Percentiles rank a stretch among this genome's conserved stretches.
Evolutionary conservation across 495 filamentous ascomycete species (phyloP).

Genomic region (Penicillium cataractarum): DNA sequence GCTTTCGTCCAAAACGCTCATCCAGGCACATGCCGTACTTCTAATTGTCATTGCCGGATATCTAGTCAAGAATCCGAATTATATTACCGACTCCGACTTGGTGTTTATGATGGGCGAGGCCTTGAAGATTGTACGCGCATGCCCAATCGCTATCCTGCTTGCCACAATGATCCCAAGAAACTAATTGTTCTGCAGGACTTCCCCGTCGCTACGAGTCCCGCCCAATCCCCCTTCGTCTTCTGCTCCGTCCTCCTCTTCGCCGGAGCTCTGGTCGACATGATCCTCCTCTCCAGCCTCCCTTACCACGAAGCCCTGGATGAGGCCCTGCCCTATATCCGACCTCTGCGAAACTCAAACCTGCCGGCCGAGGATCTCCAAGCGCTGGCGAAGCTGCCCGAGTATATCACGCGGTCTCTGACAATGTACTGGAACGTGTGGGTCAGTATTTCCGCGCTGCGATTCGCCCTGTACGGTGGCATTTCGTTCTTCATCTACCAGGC

Average conservation of each 20-base stretch:
- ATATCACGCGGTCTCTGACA: conserved; percentile 35
- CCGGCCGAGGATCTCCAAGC: conserved; percentile 34
- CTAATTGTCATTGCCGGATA: conserved; percentile 81
- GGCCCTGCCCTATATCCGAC: conserved; percentile 35
- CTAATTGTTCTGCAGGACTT: conserved; percentile 35
- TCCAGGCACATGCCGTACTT: conserved; percentile 79
- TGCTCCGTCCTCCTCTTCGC: conserved; percentile 69
- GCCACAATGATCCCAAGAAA: conserved; percentile 33
- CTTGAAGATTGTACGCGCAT: conserved; percentile 67
- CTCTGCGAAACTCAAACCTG: conserved; percentile 31
- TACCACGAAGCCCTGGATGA: conserved; percentile 46
- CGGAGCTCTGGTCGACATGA: conserved; percentile 72
- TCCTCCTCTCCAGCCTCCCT: conserved; percentile 61
- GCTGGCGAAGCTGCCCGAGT: conserved; percentile 44
- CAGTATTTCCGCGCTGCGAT: conserved; percentile 67
- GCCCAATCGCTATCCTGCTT: no score
- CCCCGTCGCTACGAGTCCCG: conserved; percentile 62
- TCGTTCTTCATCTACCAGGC: conserved; percentile 71
- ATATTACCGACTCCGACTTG: conserved; percentile 75
- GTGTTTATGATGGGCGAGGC: conserved; percentile 84
- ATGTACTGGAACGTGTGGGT: conserved; percentile 77
- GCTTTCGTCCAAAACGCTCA: conserved; percentile 73
- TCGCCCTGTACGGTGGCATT: conserved; percentile 65
- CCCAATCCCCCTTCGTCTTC: conserved; percentile 65
- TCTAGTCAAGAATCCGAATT: conserved; percentile 70